These are phyloP conservation scores for Dispira simplex DNA, from an alignment of 192 early-diverging fungal species.

Conservation along the genomic window DNA sequence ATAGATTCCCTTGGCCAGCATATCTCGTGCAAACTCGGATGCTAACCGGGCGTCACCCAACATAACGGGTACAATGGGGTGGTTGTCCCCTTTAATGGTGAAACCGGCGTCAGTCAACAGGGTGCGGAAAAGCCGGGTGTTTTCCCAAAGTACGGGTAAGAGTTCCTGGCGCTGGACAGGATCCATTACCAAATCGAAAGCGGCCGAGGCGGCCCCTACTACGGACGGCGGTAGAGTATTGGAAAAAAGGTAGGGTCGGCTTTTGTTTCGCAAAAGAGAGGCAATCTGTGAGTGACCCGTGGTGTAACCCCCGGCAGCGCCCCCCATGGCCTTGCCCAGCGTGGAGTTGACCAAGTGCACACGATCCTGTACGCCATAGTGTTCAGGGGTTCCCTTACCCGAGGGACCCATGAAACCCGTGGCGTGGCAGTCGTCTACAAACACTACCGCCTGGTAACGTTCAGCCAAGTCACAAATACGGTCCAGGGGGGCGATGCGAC, in stretches of 20 bases:
- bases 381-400: constrained; percentile 51
- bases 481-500: constrained; percentile 45
- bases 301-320: constrained; percentile 35
- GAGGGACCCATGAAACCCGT: constrained; percentile 48
- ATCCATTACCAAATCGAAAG: constrained; percentile 32
- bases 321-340: constrained; percentile 38
- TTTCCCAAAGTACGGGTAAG: constrained; percentile 35
- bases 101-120: constrained; percentile 44
- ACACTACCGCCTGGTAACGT: constrained; percentile 48
- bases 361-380: constrained; percentile 37
- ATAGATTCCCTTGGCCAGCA: constrained; percentile 33
- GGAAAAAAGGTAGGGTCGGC: constrained; percentile 38
- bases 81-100: constrained; percentile 39
- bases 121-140: constrained; percentile 40
- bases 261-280: constrained; percentile 30
- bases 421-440: constrained; percentile 60
- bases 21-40: constrained; percentile 28
- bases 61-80: constrained; percentile 41
- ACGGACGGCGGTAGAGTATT: constrained; percentile 37
- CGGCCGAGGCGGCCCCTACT: constrained; percentile 31
- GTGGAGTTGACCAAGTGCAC: constrained; percentile 42
- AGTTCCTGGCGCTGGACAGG: constrained; percentile 23
- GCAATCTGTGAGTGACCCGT: constrained; percentile 25
- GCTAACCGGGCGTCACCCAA: constrained; percentile 35
- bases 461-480: constrained; percentile 49